A percentile compares a stretch with the other conserved stretches of the same genome.
Evolutionary conservation across 2,329 filamentous ascomycete species (phyloP).

Genomic region (Aspergillus alliaceus): DNA sequence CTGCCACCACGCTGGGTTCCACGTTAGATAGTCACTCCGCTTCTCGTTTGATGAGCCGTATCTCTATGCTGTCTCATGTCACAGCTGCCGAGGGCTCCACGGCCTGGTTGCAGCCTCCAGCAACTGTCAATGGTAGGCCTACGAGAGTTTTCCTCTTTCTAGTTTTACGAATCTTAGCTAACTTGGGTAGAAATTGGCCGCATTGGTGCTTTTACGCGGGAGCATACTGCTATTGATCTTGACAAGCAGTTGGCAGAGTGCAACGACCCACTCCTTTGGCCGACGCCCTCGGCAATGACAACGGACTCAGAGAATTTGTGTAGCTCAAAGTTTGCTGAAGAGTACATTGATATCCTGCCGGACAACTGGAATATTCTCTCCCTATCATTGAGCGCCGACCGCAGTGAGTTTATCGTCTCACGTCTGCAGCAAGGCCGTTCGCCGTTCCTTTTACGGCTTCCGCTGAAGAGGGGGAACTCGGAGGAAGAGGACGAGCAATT

Average conservation of each 20-base stretch:
- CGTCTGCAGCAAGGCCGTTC: slow-evolving; percentile 72
- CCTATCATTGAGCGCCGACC: slow-evolving; percentile 76
- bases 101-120: slow-evolving; percentile 31
- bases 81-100: slow-evolving; percentile 32
- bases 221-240: slow-evolving; percentile 39
- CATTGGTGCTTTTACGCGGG: slow-evolving; percentile 42
- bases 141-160: neutral
- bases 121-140: slow-evolving; percentile 39
- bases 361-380: slow-evolving; percentile 82
- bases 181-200: slow-evolving; percentile 39
- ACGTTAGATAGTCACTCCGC: slow-evolving; percentile 40
- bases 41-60: slow-evolving; percentile 40
- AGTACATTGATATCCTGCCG: slow-evolving; percentile 85
- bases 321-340: slow-evolving; percentile 64
- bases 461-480: slow-evolving; percentile 77
- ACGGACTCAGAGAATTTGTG: slow-evolving; percentile 45
- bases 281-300: slow-evolving; percentile 27
- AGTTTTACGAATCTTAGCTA: slow-evolving; percentile 7
- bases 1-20: slow-evolving; percentile 36
- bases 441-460: slow-evolving; percentile 84
- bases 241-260: slow-evolving; percentile 48
- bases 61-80: slow-evolving; percentile 45
- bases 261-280: slow-evolving; percentile 53
- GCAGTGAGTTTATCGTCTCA: slow-evolving; percentile 84
- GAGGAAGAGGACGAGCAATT: slow-evolving; percentile 76